phyloP scores from a whole-genome alignment of 140 eudicot genomes.

The Flaveria floridana region DNA sequence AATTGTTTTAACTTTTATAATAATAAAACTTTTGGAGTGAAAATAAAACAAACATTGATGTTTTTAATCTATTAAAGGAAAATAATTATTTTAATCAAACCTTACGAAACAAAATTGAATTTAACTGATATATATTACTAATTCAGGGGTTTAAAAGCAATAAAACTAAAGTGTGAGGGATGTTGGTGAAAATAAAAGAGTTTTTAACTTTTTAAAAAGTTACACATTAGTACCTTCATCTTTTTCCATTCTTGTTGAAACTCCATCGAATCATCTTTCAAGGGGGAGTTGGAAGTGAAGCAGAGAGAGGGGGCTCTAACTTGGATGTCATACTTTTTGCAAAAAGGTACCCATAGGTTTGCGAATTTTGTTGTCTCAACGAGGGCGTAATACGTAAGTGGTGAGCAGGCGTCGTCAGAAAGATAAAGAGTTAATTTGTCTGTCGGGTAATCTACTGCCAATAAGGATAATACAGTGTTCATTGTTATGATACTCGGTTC shows the following conservation, averaged over 20 bases:
- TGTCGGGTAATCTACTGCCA: constrained; percentile 38
- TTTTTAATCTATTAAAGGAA: too few species aligned
- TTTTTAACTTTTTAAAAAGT: too few species aligned
- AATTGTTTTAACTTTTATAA: too few species aligned
- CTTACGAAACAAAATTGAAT: too few species aligned
- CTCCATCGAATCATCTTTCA: constrained; percentile 31
- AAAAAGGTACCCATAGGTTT: constrained; percentile 60
- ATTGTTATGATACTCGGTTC: constrained; percentile 30
- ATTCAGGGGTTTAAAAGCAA: too few species aligned
- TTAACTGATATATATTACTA: too few species aligned
- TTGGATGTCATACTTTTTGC: constrained; percentile 47
- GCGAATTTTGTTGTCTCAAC: constrained; percentile 49
- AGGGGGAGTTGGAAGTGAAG: constrained; percentile 32
- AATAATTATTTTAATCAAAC: too few species aligned
- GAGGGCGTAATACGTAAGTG: constrained; percentile 43
- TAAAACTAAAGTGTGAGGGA: too few species aligned
- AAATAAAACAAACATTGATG: too few species aligned
- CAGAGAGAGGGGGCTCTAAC: constrained; percentile 55
- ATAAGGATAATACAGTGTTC: background rate
- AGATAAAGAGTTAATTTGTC: constrained; percentile 54
- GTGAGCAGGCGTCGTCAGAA: constrained; percentile 61
- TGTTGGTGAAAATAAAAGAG: too few species aligned
- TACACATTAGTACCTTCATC: constrained; percentile 40
- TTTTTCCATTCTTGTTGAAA: constrained; percentile 49
- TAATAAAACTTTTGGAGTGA: too few species aligned